phyloP scores from a whole-genome alignment of 2,329 filamentous ascomycete species.

The Myriosclerotinia duriaeana region DNA sequence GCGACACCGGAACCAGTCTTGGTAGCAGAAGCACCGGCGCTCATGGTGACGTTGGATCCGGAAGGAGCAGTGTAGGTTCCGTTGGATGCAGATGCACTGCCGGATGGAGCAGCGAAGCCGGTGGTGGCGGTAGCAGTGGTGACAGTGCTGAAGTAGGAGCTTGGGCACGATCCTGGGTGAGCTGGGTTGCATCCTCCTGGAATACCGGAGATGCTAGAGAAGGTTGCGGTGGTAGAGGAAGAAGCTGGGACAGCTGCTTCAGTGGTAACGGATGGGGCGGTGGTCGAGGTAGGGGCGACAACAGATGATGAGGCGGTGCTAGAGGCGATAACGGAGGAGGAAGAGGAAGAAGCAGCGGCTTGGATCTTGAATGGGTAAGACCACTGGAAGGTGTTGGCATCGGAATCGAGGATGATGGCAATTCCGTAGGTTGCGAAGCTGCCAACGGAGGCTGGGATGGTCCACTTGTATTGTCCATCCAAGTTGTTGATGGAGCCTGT shows the following conservation, averaged over 20 bases:
- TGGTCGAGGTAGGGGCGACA: neutral
- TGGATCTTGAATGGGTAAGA: slow-evolving; percentile 55
- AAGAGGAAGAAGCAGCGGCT: slow-evolving; percentile 19
- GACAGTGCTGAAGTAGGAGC: slow-evolving; percentile 14
- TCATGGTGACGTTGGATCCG: neutral
- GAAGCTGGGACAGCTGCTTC: neutral
- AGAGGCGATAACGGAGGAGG: slow-evolving; percentile 10
- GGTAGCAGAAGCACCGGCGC: neutral
- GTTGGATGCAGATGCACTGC: slow-evolving; percentile 2
- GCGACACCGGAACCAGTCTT: neutral
- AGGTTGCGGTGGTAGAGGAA: neutral
- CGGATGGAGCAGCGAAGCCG: neutral
- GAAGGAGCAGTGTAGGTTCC: slow-evolving; percentile 10
- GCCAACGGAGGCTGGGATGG: slow-evolving; percentile 49
- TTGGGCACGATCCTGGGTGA: slow-evolving; percentile 6
- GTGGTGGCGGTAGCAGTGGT: neutral
- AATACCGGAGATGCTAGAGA: slow-evolving; percentile 15
- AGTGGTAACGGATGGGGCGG: neutral
- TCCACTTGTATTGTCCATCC: slow-evolving; percentile 51
- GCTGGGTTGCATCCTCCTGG: slow-evolving; percentile 18
- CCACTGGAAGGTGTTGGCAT: slow-evolving; percentile 57
- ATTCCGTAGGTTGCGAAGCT: slow-evolving; percentile 56
- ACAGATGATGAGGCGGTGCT: slow-evolving; percentile 13
- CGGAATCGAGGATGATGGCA: slow-evolving; percentile 50
- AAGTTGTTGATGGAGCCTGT: slow-evolving; percentile 51